Evolutionary conservation across 257 asterid genomes (phyloP).

Genomic region (Phtheirospermum japonicum): DNA sequence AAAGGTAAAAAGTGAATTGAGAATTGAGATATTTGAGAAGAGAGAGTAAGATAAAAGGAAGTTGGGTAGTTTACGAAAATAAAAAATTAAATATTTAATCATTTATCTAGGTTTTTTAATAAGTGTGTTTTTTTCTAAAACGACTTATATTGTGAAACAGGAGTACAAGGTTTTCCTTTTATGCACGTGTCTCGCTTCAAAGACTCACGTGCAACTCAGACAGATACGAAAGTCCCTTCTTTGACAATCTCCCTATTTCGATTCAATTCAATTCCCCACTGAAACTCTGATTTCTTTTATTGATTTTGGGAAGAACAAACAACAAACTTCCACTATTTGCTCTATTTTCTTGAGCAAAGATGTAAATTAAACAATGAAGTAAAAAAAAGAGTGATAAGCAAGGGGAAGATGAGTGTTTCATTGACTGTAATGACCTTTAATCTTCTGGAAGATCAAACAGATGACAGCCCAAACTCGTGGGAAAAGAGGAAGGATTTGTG

Average conservation of each 20-base stretch:
- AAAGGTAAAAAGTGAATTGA: no score
- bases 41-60: no score
- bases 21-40: no score
- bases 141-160: no score
- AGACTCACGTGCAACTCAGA: neutral
- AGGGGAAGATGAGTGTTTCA: slow-evolving; percentile 76
- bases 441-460: slow-evolving; percentile 88
- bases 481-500: slow-evolving; percentile 93
- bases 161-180: no score
- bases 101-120: no score
- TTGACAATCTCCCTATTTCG: neutral
- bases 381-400: slow-evolving; percentile 7
- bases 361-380: slow-evolving; percentile 25
- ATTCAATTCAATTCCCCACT: slow-evolving; percentile 15
- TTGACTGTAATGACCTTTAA: slow-evolving; percentile 86
- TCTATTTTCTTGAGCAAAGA: slow-evolving; percentile 11
- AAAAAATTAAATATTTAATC: no score
- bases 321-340: slow-evolving; percentile 1
- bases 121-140: no score
- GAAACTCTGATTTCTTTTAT: slow-evolving; percentile 11
- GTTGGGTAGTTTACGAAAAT: no score
- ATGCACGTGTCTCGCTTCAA: neutral
- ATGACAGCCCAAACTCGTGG: slow-evolving; percentile 87
- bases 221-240: neutral
- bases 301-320: slow-evolving; percentile 18